Conservation (phyloP, 2,329 filamentous ascomycete species). For the Lecanosticta acicola region DNA sequence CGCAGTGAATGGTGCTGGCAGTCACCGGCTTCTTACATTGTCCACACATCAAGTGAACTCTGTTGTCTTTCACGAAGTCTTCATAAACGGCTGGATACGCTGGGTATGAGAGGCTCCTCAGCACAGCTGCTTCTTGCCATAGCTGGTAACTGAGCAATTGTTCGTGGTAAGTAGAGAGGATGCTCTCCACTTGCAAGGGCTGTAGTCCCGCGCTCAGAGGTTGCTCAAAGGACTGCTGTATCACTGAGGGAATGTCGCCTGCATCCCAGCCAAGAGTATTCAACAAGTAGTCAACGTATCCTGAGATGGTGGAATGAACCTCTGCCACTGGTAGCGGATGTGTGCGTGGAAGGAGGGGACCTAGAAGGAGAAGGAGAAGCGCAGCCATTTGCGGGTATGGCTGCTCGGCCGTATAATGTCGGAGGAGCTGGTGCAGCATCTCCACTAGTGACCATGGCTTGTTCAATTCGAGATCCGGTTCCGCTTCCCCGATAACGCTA, state of each 20-base stretch:
- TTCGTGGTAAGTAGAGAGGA: conserved; percentile 54
- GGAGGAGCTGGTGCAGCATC: conserved; percentile 39
- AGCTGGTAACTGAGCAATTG: conserved; percentile 45
- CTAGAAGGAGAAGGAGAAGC: conserved; percentile 42
- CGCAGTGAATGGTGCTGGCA: conserved; percentile 46
- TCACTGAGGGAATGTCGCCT: conserved; percentile 33
- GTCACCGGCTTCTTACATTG: conserved; percentile 51
- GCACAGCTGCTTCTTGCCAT: conserved; percentile 49
- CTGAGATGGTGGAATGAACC: conserved; percentile 32
- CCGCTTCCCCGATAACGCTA: conserved; percentile 10
- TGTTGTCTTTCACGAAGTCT: conserved; percentile 50
- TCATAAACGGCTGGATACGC: conserved; percentile 54
- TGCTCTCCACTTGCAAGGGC: conserved; percentile 49
- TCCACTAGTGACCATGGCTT: conserved; percentile 38
- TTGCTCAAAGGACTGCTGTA: conserved; percentile 37
- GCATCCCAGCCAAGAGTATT: conserved; percentile 28
- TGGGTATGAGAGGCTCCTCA: conserved; percentile 53
- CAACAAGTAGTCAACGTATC: conserved; percentile 40
- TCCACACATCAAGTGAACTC: conserved; percentile 51
- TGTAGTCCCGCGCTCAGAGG: conserved; percentile 42
- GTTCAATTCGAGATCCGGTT: conserved; percentile 25
- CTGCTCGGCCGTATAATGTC: conserved; percentile 37
- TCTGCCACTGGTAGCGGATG: conserved; percentile 30
- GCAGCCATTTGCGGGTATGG: conserved; percentile 45
- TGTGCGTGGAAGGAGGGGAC: conserved; percentile 42